These are phyloP conservation scores for Vicia sativa DNA, from an alignment of 306 rosid species.

Conservation along the genomic window DNA sequence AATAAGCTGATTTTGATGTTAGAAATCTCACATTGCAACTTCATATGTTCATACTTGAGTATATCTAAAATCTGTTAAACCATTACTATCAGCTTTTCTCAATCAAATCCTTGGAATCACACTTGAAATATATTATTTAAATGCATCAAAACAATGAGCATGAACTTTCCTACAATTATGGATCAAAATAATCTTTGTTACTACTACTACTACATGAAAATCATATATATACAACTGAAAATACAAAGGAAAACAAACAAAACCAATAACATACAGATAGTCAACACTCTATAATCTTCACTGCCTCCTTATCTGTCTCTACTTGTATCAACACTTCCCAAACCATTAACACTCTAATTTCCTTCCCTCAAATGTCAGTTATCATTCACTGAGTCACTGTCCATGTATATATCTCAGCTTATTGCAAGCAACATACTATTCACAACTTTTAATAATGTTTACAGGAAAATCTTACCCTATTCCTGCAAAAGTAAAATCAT, in stretches of 20 bases:
- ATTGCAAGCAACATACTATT: constrained; percentile 66
- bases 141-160: constrained; percentile 3
- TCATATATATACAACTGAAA: constrained; percentile 49
- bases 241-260: constrained; percentile 45
- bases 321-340: constrained; percentile 44
- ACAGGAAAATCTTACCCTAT: constrained; percentile 45
- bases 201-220: constrained; percentile 38
- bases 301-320: constrained; percentile 47
- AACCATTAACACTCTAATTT: constrained; percentile 47
- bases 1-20: neutral
- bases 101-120: no score
- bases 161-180: constrained; percentile 36
- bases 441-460: constrained; percentile 51
- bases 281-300: constrained; percentile 46
- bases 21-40: no score
- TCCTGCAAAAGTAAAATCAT: constrained; percentile 50
- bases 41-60: no score
- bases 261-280: constrained; percentile 46
- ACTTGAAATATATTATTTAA: neutral
- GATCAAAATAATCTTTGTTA: constrained; percentile 33
- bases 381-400: constrained; percentile 37
- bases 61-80: no score
- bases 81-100: no score
- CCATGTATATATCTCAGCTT: constrained; percentile 57
- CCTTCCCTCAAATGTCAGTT: constrained; percentile 53